A percentile compares a stretch with the other conserved stretches of the same genome.
These are phyloP conservation scores for Kodamaea derodonti DNA, from an alignment of 1,139 yeast species.

Conservation along the genomic window DNA sequence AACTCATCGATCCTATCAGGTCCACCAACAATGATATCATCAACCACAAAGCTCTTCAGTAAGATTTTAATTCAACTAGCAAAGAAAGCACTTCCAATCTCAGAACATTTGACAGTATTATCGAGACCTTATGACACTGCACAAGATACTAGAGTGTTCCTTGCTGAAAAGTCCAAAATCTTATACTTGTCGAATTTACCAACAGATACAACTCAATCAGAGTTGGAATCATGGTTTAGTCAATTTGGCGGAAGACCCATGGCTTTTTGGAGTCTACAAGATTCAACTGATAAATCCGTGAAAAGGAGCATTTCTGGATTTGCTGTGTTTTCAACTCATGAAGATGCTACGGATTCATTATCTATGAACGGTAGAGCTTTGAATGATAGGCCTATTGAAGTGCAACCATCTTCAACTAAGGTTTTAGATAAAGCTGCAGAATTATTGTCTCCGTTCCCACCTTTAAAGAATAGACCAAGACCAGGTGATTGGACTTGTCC, in stretches of 20 bases:
- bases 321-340: slow-evolving; percentile 81
- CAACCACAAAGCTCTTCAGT: slow-evolving; percentile 25
- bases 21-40: slow-evolving; percentile 11
- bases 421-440: slow-evolving; percentile 82
- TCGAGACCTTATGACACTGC: slow-evolving; percentile 72
- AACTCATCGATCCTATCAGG: slow-evolving; percentile 7
- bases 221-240: slow-evolving; percentile 86
- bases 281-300: slow-evolving; percentile 22
- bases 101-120: slow-evolving; percentile 53
- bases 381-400: slow-evolving; percentile 73
- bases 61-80: slow-evolving; percentile 49
- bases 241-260: slow-evolving; percentile 83
- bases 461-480: slow-evolving; percentile 84
- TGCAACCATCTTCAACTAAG: slow-evolving; percentile 77
- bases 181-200: slow-evolving; percentile 76
- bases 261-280: slow-evolving; percentile 85
- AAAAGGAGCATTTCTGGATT: slow-evolving; percentile 58
- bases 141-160: slow-evolving; percentile 65
- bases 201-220: slow-evolving; percentile 83
- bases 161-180: slow-evolving; percentile 73
- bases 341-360: slow-evolving; percentile 77
- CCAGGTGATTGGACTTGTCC: slow-evolving; percentile 99
- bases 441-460: slow-evolving; percentile 78
- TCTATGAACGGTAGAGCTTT: slow-evolving; percentile 76
- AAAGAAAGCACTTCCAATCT: slow-evolving; percentile 51